Percentiles rank a stretch among this genome's conserved stretches.
Conservation (phyloP, 805 yeast genomes). For the Kodamaea restingae region DNA sequence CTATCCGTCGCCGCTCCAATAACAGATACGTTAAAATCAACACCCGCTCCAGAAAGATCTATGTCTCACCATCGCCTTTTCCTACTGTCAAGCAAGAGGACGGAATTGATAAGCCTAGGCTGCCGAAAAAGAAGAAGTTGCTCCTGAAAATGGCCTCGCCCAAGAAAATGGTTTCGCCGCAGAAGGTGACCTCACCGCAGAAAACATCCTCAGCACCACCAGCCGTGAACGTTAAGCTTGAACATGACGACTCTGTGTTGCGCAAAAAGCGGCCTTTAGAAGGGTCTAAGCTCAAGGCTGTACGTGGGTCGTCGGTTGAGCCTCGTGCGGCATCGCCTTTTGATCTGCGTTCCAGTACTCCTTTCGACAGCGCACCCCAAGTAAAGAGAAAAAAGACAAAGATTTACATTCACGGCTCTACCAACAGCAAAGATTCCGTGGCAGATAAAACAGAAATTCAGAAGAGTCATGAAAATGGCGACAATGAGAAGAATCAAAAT, state of each 20-base stretch:
- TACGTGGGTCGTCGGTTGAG: conserved; percentile 13
- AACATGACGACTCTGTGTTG: not conserved
- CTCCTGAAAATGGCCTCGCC: not conserved
- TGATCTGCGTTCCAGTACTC: conserved; percentile 15
- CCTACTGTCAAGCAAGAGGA: conserved; percentile 6
- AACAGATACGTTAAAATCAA: conserved; percentile 43
- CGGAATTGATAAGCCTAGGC: not conserved
- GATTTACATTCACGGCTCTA: conserved; percentile 21
- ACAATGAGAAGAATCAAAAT: not conserved
- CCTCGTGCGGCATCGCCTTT: conserved; percentile 1
- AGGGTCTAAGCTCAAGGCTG: conserved; percentile 3
- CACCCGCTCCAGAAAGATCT: conserved; percentile 29
- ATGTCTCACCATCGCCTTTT: conserved; percentile 43
- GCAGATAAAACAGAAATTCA: not conserved
- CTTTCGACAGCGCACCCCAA: conserved; percentile 13
- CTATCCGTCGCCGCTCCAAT: conserved; percentile 10
- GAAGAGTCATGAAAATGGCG: not conserved
- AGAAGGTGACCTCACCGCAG: no score
- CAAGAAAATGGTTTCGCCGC: no score
- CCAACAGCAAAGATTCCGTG: conserved; percentile 9
- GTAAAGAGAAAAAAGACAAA: conserved; percentile 24
- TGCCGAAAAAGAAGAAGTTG: not conserved
- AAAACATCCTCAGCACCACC: conserved; percentile 5
- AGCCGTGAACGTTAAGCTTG: not conserved
- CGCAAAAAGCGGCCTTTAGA: conserved; percentile 4